These are phyloP conservation scores for Plasmodium knowlesi DNA, from an alignment of 169 alveolate genomes.

Conservation along the genomic window DNA sequence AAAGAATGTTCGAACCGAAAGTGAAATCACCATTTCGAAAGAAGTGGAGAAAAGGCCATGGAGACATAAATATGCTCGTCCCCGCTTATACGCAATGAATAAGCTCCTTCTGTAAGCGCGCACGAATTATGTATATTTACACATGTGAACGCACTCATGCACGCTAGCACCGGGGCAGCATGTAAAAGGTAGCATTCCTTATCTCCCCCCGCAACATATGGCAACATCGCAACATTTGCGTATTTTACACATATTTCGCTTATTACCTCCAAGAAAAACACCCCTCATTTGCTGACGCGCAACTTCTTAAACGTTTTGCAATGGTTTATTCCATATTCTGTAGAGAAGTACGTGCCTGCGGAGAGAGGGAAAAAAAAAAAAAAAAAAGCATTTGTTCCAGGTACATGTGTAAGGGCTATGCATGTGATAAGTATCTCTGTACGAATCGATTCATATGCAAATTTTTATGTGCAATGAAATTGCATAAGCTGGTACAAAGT, in stretches of 20 bases:
- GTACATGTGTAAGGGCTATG: background rate
- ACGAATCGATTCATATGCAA: background rate
- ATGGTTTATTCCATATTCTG: conserved; percentile 46
- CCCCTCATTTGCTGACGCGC: background rate
- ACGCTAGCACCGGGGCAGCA: background rate
- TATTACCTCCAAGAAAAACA: background rate
- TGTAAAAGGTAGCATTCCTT: background rate
- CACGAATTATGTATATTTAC: background rate
- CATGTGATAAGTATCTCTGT: background rate
- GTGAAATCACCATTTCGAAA: background rate
- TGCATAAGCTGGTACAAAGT: background rate
- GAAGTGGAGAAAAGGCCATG: background rate
- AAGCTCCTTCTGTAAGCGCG: background rate
- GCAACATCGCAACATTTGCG: background rate
- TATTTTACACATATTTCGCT: background rate
- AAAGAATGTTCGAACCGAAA: background rate
- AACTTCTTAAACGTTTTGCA: conserved; percentile 49
- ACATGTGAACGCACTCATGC: background rate
- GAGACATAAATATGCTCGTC: background rate
- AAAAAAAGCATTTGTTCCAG: background rate
- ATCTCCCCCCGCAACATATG: background rate
- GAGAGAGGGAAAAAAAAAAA: background rate
- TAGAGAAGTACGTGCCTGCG: conserved; percentile 52
- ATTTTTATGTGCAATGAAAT: background rate
- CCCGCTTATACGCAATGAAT: background rate